Evolutionary conservation across 345 rosid species (phyloP).

Genomic region (Erodium maritimum): DNA sequence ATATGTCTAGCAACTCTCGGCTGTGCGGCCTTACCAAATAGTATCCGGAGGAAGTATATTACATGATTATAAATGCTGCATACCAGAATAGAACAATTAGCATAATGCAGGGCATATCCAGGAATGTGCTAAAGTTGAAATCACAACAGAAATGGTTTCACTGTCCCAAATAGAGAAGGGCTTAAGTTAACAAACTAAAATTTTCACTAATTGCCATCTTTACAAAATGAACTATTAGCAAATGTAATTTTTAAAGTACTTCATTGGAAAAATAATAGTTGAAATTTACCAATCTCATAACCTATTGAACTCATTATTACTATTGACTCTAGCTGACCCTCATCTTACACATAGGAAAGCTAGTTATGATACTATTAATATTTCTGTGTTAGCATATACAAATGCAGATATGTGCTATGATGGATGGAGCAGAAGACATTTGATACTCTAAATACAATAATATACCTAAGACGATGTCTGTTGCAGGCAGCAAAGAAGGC

Average conservation of each 20-base stretch:
- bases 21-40: constrained; percentile 14
- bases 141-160: too few species aligned
- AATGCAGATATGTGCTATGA: too few species aligned
- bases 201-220: too few species aligned
- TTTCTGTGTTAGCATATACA: too few species aligned
- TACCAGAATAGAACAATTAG: constrained; percentile 8
- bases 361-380: too few species aligned
- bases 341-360: too few species aligned
- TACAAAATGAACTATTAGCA: too few species aligned
- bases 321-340: too few species aligned
- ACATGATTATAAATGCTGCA: constrained; percentile 43
- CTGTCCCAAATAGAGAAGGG: not conserved
- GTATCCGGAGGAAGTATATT: constrained; percentile 28
- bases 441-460: too few species aligned
- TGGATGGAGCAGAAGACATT: not conserved
- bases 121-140: not conserved
- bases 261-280: too few species aligned
- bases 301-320: not conserved
- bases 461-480: constrained; percentile 94
- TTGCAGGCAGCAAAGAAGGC: constrained; percentile 89
- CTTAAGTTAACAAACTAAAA: too few species aligned
- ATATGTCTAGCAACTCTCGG: constrained; percentile 11
- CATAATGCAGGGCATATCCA: not conserved
- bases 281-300: not conserved
- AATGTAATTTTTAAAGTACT: not conserved